Evolutionary conservation across 257 asterid species (phyloP).

Genomic region (Solanum tarijense): DNA sequence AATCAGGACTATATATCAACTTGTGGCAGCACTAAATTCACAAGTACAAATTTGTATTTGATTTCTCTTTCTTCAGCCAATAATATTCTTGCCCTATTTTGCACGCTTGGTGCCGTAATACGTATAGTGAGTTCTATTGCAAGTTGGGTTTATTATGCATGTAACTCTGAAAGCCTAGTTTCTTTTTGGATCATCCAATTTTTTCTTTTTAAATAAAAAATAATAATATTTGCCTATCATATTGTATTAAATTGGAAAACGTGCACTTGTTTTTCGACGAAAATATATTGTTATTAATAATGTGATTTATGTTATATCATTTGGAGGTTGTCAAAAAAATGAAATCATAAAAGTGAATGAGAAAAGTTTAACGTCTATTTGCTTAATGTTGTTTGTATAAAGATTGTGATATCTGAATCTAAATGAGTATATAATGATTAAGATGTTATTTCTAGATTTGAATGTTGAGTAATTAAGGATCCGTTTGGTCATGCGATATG

Average conservation of each 20-base stretch:
- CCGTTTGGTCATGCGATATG: too few species aligned
- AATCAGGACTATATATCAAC: background rate
- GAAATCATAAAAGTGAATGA: background rate
- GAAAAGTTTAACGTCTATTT: background rate
- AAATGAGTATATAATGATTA: background rate
- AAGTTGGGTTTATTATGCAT: background rate
- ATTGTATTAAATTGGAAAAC: background rate
- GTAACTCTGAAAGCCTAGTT: background rate
- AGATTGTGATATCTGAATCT: background rate
- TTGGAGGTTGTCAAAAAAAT: background rate
- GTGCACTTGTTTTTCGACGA: background rate
- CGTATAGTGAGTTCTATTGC: background rate
- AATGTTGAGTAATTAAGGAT: background rate
- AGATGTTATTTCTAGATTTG: background rate
- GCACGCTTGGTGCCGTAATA: background rate
- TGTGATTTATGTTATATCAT: background rate
- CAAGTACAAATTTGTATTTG: background rate
- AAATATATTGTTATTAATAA: background rate
- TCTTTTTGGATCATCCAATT: background rate
- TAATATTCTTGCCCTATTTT: background rate
- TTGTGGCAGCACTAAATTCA: background rate
- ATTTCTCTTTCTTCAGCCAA: background rate
- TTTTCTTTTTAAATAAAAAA: background rate
- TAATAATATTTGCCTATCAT: background rate
- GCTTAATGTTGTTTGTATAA: background rate